Evolutionary conservation across 768 basidiomycete species (phyloP).

Genomic region (Cystoderma amianthinum): DNA sequence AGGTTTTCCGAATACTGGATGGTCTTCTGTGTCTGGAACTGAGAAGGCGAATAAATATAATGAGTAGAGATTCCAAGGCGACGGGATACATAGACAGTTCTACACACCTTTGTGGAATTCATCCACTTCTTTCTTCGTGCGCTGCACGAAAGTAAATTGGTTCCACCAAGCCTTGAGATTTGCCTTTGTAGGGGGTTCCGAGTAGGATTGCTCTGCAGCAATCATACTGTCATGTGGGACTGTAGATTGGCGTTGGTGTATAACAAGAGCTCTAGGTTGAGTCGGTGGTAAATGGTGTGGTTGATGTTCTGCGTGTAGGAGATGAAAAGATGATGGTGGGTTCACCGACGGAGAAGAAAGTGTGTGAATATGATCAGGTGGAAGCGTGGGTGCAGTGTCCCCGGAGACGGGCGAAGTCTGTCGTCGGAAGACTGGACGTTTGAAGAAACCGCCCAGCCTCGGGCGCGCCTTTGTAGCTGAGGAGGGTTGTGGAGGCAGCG

Average conservation of each 20-base stretch:
- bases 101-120: slow-evolving; percentile 32
- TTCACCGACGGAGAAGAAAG: neutral
- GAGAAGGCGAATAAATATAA: neutral
- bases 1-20: slow-evolving; percentile 77
- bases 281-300: neutral
- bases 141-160: slow-evolving; percentile 62
- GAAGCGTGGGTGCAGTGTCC: neutral
- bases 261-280: neutral
- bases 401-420: neutral
- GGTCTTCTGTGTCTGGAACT: slow-evolving; percentile 29
- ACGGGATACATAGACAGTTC: neutral
- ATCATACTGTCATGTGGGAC: neutral
- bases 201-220: neutral
- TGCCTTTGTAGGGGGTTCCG: slow-evolving; percentile 34
- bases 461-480: neutral
- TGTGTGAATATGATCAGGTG: neutral
- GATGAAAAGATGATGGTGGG: neutral
- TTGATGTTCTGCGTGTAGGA: neutral
- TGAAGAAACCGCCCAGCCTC: slow-evolving; percentile 1
- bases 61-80: neutral
- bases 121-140: slow-evolving; percentile 48
- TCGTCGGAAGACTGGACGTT: neutral
- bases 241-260: neutral
- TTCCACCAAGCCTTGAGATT: slow-evolving; percentile 80
- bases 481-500: neutral